phyloP scores from a whole-genome alignment of 805 yeast genomes.

The Phaffomyces opuntiae region DNA sequence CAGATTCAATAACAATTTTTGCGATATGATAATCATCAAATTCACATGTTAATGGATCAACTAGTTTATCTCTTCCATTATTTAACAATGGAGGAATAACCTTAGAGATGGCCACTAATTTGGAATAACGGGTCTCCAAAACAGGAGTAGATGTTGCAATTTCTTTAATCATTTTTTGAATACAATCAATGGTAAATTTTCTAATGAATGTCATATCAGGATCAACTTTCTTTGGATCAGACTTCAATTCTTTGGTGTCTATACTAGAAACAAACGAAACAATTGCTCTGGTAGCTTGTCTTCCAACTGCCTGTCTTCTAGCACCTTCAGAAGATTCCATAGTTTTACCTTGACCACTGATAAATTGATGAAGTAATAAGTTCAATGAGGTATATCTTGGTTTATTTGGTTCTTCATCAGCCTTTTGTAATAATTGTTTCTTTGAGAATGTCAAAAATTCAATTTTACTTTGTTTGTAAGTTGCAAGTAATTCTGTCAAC shows the following conservation, averaged over 20 bases:
- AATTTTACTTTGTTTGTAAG: constrained; percentile 74
- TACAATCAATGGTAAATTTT: constrained; percentile 62
- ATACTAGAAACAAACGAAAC: constrained; percentile 57
- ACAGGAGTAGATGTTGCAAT: constrained; percentile 29
- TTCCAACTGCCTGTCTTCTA: constrained; percentile 51
- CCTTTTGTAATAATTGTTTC: constrained; percentile 29
- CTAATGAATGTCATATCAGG: constrained; percentile 68
- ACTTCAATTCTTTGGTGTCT: constrained; percentile 24
- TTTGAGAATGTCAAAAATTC: constrained; percentile 77
- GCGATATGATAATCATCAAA: constrained; percentile 61
- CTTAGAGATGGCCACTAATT: constrained; percentile 34
- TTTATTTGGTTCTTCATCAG: constrained; percentile 34
- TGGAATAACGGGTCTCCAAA: constrained; percentile 44
- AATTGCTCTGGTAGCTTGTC: constrained; percentile 54
- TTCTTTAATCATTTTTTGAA: constrained; percentile 56
- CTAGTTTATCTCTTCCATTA: constrained; percentile 13
- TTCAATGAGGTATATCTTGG: constrained; percentile 76
- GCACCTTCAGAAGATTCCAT: constrained; percentile 25
- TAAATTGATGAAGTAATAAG: constrained; percentile 65
- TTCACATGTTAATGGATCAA: constrained; percentile 32
- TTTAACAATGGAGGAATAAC: constrained; percentile 21
- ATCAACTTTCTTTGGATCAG: constrained; percentile 47
- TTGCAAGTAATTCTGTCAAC: constrained; percentile 63
- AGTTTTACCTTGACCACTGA: constrained; percentile 37
- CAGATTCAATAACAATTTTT: constrained; percentile 61